Evolutionary conservation across 2,329 filamentous ascomycete species (phyloP), one percentile per base, ranked within the genome.

Genomic region (Sporothrix pseudoabietina): DNA sequence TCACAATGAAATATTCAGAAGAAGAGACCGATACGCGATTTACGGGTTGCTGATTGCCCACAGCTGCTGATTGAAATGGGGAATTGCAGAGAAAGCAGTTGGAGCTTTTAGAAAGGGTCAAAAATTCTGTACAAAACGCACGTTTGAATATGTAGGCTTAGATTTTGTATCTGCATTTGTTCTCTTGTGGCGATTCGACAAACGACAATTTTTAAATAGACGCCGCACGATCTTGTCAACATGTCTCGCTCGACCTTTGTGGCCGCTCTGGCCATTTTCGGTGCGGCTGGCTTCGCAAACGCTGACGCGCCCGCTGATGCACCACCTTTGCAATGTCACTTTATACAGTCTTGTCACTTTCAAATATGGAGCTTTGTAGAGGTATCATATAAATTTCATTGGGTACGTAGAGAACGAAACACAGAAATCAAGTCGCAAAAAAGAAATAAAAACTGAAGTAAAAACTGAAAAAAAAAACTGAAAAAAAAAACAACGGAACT

Each of bases 321-420:
- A 19, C 39, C 63, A 5, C 32, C 52, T 3, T 16, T 72, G 3
- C 94, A 8, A 35, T 61, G 9, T 39, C 10, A 14, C 49, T 52
- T 52, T 7, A n/a, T 52, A 16, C 19, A 16, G n/a, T 19, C 7
- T 41, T 41, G 39, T 41, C 39, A 41, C 39, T 44, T 44, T 9
- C 3, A 44, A 44, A 44, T 44, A 26, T 12, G 41, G 55, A 55
- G 30, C 12, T 22, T 22, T 10, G 26, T 16, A 14, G 54, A 3
- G 26, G 54, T 32, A 14, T 57, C 5, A 19, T 35, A 12, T 19
- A 39, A 7, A 61, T 8, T 19, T 30, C 30, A 61, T 61, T 10
- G 16, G 35, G 55, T n/a, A 61, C 6, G 8, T 19, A 61, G n/a
- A 1, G 5, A 39, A 61, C 6, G 19, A 12, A 19, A 19, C 32